phyloP scores from a whole-genome alignment of 306 rosid species.

The cucumber (Cucumis sativus) region DNA sequence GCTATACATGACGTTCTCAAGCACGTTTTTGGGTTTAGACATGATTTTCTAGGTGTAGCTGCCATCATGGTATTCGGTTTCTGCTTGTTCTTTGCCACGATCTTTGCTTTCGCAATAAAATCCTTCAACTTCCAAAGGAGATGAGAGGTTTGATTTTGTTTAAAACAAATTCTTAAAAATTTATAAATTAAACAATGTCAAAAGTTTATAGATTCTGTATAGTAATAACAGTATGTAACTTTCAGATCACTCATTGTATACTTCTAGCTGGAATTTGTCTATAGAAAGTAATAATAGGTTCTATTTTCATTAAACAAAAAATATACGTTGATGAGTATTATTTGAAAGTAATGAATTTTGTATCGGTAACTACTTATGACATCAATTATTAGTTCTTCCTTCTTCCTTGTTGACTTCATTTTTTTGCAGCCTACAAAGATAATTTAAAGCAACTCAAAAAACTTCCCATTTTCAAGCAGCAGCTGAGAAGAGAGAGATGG shows the following conservation, averaged over 20 bases:
- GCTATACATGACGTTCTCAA: slow-evolving; percentile 37
- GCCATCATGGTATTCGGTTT: slow-evolving; percentile 77
- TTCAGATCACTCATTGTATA: not conserved
- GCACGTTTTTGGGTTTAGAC: slow-evolving; percentile 63
- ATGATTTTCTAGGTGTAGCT: slow-evolving; percentile 60
- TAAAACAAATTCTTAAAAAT: not conserved
- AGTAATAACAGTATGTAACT: not conserved
- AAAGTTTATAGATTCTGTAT: not conserved
- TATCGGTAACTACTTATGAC: not conserved
- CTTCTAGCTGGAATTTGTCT: not conserved
- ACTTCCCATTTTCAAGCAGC: too few relatives aligned
- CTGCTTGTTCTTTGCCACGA: slow-evolving; percentile 63
- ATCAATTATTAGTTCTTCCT: not conserved
- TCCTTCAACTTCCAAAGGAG: slow-evolving; percentile 98
- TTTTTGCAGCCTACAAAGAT: not conserved
- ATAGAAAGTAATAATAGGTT: not conserved
- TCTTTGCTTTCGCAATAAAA: slow-evolving; percentile 90
- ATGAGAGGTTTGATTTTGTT: slow-evolving; percentile 19
- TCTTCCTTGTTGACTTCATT: not conserved
- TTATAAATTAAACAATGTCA: not conserved
- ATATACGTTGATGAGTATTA: not conserved
- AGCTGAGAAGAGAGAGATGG: not conserved
- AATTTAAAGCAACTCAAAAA: too few relatives aligned
- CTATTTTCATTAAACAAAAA: not conserved
- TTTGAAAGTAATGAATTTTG: not conserved